These are phyloP conservation scores for Xylogone sp. DNA, from an alignment of 2,329 filamentous ascomycete genomes.

Conservation along the genomic window DNA sequence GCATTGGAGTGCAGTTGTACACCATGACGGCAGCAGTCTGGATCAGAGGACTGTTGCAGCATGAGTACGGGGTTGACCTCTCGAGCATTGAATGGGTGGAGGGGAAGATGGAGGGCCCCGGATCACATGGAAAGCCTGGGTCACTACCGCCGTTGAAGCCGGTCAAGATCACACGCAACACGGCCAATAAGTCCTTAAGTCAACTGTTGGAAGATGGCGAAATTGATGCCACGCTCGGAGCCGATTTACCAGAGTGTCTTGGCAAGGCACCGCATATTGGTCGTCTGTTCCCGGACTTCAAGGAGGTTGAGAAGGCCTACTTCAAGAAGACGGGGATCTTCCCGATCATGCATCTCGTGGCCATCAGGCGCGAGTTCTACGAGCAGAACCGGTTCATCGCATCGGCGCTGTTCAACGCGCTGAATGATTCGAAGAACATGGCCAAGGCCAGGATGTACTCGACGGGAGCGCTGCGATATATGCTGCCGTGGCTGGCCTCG, in stretches of 20 bases:
- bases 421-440: conserved; percentile 30
- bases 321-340: conserved; percentile 21
- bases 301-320: conserved; percentile 29
- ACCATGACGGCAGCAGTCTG: conserved; percentile 36
- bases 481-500: conserved; percentile 31
- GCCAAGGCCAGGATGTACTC: conserved; percentile 26
- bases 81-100: conserved; percentile 29
- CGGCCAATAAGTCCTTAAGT: conserved; percentile 24
- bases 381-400: conserved; percentile 28
- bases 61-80: conserved; percentile 29
- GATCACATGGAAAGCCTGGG: conserved; percentile 25
- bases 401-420: conserved; percentile 28
- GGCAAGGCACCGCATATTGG: conserved; percentile 23
- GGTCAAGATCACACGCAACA: conserved; percentile 24
- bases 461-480: conserved; percentile 26
- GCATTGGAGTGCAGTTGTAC: conserved; percentile 32
- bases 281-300: conserved; percentile 32
- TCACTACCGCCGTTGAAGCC: conserved; percentile 19
- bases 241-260: conserved; percentile 28
- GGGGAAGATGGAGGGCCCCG: conserved; percentile 27
- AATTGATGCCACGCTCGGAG: conserved; percentile 33
- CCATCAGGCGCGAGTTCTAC: conserved; percentile 4
- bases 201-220: conserved; percentile 31
- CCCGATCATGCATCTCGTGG: conserved; percentile 12
- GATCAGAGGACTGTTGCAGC: conserved; percentile 28